These are phyloP conservation scores for Huiozyma sinensis DNA, from an alignment of 805 yeast genomes.

Conservation along the genomic window DNA sequence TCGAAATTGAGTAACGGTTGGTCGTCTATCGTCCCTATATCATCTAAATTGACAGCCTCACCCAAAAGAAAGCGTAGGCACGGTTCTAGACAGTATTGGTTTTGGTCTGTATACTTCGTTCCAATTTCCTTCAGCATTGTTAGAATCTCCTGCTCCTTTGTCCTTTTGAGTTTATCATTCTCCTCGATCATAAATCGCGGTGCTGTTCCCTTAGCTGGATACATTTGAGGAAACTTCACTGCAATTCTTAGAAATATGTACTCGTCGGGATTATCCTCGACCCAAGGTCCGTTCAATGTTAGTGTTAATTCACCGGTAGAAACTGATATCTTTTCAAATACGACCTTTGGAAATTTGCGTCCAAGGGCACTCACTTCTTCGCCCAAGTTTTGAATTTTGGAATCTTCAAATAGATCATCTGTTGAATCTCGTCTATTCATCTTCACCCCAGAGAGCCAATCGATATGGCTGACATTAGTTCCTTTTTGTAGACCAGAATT, in stretches of 20 bases:
- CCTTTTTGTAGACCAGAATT: conserved; percentile 27
- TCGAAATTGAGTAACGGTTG: conserved; percentile 25
- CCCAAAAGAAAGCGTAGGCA: conserved; percentile 73
- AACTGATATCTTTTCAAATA: conserved; percentile 80
- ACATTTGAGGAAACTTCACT: conserved; percentile 58
- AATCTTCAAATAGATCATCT: conserved; percentile 28
- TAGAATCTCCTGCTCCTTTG: conserved; percentile 41
- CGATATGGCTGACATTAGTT: conserved; percentile 53
- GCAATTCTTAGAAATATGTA: conserved; percentile 58
- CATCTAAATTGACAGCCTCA: conserved; percentile 47
- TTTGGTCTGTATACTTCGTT: conserved; percentile 41
- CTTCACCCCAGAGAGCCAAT: conserved; percentile 90
- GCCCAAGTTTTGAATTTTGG: conserved; percentile 55
- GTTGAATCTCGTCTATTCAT: conserved; percentile 37
- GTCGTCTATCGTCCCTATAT: conserved; percentile 30
- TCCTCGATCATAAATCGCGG: conserved; percentile 67
- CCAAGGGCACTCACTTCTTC: conserved; percentile 88
- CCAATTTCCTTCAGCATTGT: conserved; percentile 45
- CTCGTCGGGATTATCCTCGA: conserved; percentile 29
- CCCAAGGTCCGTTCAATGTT: conserved; percentile 77
- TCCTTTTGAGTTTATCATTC: conserved; percentile 52
- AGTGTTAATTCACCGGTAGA: conserved; percentile 71
- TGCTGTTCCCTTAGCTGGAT: conserved; percentile 46
- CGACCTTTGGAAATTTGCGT: conserved; percentile 75
- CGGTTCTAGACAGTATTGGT: conserved; percentile 68